A percentile compares a stretch with the other conserved stretches of the same genome.
These are phyloP conservation scores for Annulohypoxylon truncatum DNA, from an alignment of 2,329 filamentous ascomycete species.

Conservation along the genomic window DNA sequence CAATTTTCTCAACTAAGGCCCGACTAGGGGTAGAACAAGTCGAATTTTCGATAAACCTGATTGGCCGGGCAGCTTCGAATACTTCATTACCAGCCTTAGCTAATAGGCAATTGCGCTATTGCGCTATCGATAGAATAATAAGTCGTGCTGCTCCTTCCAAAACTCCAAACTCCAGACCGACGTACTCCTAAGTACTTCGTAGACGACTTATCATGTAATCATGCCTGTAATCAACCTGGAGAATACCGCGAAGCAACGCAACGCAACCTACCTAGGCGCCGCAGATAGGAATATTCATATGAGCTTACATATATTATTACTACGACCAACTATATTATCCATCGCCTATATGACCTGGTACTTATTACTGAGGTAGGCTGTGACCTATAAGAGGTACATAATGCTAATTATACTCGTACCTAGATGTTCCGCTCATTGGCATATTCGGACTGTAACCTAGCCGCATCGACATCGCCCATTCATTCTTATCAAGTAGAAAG, in stretches of 20 bases:
- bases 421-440: slow-evolving; percentile 23
- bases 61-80: slow-evolving; percentile 20
- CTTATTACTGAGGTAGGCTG: slow-evolving; percentile 30
- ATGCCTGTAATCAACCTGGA: slow-evolving; percentile 12
- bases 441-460: slow-evolving; percentile 16
- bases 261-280: slow-evolving; percentile 1
- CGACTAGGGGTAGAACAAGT: slow-evolving; percentile 37
- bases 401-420: slow-evolving; percentile 20
- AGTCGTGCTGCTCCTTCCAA: background rate
- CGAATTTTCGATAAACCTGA: slow-evolving; percentile 35
- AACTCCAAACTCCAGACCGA: background rate
- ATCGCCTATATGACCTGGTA: background rate
- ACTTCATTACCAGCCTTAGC: slow-evolving; percentile 25
- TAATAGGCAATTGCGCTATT: slow-evolving; percentile 25
- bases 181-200: background rate
- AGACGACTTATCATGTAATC: background rate
- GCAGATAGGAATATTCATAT: slow-evolving; percentile 31
- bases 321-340: slow-evolving; percentile 16
- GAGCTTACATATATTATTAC: slow-evolving; percentile 34
- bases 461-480: background rate
- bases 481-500: slow-evolving; percentile 7
- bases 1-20: slow-evolving; percentile 31
- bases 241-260: slow-evolving; percentile 5
- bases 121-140: background rate
- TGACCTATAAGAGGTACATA: slow-evolving; percentile 10